These are phyloP conservation scores for Cetraspora pellucida DNA, from an alignment of 192 early-diverging fungal genomes.

Conservation along the genomic window DNA sequence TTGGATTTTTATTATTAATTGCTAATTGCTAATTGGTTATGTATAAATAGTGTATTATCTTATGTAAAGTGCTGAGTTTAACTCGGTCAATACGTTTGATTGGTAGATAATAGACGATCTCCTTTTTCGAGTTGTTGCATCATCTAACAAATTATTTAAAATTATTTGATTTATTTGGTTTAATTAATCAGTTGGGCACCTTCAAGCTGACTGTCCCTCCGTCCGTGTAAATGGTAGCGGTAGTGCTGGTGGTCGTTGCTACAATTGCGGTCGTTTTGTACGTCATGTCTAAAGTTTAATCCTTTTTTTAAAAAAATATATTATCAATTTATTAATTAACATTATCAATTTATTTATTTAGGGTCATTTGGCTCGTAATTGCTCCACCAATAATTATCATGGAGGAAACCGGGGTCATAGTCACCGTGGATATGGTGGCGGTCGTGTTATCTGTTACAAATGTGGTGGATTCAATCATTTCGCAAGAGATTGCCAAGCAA, in stretches of 20 bases:
- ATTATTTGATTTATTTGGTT: too few relatives aligned
- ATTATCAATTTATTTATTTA: slow-evolving; percentile 17
- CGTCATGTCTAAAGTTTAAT: slow-evolving; percentile 10
- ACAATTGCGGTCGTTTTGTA: slow-evolving; percentile 56
- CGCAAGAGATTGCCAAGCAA: slow-evolving; percentile 57
- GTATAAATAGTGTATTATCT: background rate
- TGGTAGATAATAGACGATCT: too few relatives aligned
- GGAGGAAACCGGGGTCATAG: background rate
- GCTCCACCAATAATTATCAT: slow-evolving; percentile 13
- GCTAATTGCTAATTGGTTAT: background rate
- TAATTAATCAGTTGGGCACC: slow-evolving; percentile 52
- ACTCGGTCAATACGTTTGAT: background rate
- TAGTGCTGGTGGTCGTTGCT: slow-evolving; percentile 42
- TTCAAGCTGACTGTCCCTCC: slow-evolving; percentile 52
- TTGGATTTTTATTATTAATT: background rate
- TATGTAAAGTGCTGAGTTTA: background rate
- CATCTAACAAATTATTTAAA: too few relatives aligned
- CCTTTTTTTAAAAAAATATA: too few relatives aligned
- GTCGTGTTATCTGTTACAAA: slow-evolving; percentile 52
- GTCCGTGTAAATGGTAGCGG: slow-evolving; percentile 42
- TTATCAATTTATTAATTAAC: too few relatives aligned
- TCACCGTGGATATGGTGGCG: slow-evolving; percentile 14
- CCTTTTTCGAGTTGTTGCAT: background rate
- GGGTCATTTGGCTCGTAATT: slow-evolving; percentile 58
- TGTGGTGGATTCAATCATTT: slow-evolving; percentile 58